Conservation (phyloP, 2,329 filamentous ascomycete genomes). For the Sporothrix mexicana region DNA sequence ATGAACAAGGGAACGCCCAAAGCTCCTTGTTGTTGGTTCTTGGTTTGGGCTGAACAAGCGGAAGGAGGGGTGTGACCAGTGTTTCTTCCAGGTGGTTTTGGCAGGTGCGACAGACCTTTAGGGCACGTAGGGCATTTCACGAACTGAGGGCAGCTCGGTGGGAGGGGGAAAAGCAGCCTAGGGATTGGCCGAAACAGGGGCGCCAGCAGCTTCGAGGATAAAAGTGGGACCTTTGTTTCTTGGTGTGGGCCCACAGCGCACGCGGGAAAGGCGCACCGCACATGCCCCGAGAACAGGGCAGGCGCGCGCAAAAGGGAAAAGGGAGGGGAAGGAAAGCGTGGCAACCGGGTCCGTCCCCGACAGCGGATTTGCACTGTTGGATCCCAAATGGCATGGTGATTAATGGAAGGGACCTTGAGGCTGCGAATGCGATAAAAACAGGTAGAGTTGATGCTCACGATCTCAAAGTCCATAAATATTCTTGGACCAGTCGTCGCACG, state of each 20-base stretch:
- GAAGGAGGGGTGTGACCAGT: background rate
- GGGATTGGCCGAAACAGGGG: slow-evolving; percentile 26
- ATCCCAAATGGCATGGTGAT: no score
- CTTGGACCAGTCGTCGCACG: no score
- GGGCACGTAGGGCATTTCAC: background rate
- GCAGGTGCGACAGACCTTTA: background rate
- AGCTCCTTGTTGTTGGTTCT: no score
- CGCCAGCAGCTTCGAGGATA: background rate
- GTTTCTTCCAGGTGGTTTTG: slow-evolving; percentile 2
- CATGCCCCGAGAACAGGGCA: slow-evolving; percentile 10
- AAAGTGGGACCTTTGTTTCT: background rate
- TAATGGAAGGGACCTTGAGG: no score
- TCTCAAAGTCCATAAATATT: no score
- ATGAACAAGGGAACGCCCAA: slow-evolving; percentile 12
- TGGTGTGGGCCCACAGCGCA: slow-evolving; percentile 14
- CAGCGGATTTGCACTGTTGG: slow-evolving; percentile 13
- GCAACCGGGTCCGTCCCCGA: slow-evolving; percentile 14
- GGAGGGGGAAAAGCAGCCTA: slow-evolving; percentile 19
- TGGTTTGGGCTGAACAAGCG: background rate
- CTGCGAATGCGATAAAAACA: no score
- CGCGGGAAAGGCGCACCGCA: slow-evolving; percentile 28
- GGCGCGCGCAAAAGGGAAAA: slow-evolving; percentile 8
- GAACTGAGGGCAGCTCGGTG: background rate
- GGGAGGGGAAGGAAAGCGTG: background rate
- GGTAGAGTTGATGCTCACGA: no score